Evolutionary conservation across 768 basidiomycete genomes (phyloP).

Genomic region (Amanita rubescens): DNA sequence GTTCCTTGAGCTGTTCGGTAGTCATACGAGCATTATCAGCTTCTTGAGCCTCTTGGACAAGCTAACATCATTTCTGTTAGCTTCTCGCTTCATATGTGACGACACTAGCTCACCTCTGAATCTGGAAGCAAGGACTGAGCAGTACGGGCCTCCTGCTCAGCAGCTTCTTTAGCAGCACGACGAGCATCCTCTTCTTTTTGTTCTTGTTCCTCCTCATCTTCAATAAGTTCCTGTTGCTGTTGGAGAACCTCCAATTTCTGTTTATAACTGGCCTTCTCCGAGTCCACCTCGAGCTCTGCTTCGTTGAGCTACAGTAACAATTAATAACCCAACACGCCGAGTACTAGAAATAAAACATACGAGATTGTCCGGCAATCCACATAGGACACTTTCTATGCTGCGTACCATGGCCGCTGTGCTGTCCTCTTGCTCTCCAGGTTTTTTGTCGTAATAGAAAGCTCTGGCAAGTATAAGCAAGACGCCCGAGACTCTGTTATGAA

Average conservation of each 20-base stretch:
- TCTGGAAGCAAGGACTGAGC: slow-evolving; percentile 84
- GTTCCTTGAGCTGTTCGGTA: slow-evolving; percentile 88
- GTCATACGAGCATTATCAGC: slow-evolving; percentile 91
- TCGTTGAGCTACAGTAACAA: slow-evolving; percentile 69
- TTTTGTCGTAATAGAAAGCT: slow-evolving; percentile 89
- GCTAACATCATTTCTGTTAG: slow-evolving; percentile 31
- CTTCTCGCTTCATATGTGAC: background rate
- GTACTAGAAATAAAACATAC: slow-evolving; percentile 31
- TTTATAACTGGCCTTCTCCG: slow-evolving; percentile 91
- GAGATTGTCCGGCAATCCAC: slow-evolving; percentile 89
- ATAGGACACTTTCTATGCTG: slow-evolving; percentile 84
- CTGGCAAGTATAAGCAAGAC: slow-evolving; percentile 90
- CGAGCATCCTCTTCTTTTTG: slow-evolving; percentile 92
- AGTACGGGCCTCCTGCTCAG: slow-evolving; percentile 69
- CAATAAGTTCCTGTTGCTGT: slow-evolving; percentile 98
- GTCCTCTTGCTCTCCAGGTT: slow-evolving; percentile 65
- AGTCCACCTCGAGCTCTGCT: slow-evolving; percentile 93
- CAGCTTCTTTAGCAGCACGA: slow-evolving; percentile 73
- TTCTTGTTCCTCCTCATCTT: slow-evolving; percentile 98
- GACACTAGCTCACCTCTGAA: slow-evolving; percentile 55
- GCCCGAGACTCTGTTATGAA: slow-evolving; percentile 87
- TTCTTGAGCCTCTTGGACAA: slow-evolving; percentile 52
- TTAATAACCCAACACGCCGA: slow-evolving; percentile 3
- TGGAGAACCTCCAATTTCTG: slow-evolving; percentile 97
- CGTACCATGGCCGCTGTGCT: slow-evolving; percentile 76